phyloP scores from a whole-genome alignment of 805 yeast species.

The Trichomonascus vanleenenianus region DNA sequence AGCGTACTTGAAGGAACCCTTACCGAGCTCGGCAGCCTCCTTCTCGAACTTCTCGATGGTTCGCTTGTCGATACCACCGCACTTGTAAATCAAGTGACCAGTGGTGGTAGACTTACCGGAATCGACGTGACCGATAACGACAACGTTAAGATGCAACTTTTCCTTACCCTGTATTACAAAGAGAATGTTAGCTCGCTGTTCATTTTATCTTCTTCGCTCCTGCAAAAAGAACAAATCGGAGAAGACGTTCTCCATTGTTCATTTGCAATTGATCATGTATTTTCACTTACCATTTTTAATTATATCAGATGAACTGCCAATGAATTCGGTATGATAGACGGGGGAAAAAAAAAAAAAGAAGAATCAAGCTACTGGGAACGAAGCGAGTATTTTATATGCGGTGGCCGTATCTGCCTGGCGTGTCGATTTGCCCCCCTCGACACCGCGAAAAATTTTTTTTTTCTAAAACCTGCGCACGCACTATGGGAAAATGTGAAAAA shows the following conservation, averaged over 20 bases:
- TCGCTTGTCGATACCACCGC: slow-evolving; percentile 98
- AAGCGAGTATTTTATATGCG: neutral
- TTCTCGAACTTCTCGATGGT: slow-evolving; percentile 97
- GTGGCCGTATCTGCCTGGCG: too few relatives aligned
- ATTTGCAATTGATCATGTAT: slow-evolving; percentile 11
- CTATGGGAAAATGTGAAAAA: too few relatives aligned
- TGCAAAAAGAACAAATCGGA: neutral
- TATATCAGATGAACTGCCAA: slow-evolving; percentile 34
- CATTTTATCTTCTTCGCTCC: neutral
- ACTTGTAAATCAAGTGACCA: slow-evolving; percentile 98
- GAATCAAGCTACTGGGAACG: slow-evolving; percentile 2
- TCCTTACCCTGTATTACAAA: slow-evolving; percentile 64
- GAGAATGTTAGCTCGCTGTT: neutral
- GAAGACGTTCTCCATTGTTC: too few relatives aligned
- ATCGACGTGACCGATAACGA: slow-evolving; percentile 99
- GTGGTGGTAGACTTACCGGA: slow-evolving; percentile 98
- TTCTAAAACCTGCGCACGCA: too few relatives aligned
- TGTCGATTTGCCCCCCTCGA: too few relatives aligned
- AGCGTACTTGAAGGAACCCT: slow-evolving; percentile 97
- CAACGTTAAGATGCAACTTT: slow-evolving; percentile 98
- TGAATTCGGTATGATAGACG: slow-evolving; percentile 36
- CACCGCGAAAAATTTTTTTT: too few relatives aligned
- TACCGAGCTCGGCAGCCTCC: slow-evolving; percentile 96
- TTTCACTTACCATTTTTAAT: slow-evolving; percentile 25
- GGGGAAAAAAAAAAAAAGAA: slow-evolving; percentile 26